phyloP scores from a whole-genome alignment of 768 basidiomycete species.

The Suillus decipiens region DNA sequence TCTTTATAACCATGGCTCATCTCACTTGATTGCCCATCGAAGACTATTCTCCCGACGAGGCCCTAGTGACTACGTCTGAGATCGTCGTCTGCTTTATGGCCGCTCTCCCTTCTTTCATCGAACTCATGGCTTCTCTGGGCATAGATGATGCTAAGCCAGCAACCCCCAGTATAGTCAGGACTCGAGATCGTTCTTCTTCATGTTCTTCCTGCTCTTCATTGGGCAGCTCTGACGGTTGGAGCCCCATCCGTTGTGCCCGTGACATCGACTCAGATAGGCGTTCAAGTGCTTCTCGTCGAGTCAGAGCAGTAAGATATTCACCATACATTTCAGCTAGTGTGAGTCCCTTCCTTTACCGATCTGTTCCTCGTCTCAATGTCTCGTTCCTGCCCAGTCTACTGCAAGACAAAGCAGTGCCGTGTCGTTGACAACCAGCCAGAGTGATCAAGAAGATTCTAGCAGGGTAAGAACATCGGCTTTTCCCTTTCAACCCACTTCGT shows the following conservation, averaged over 20 bases:
- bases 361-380: background rate
- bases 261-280: constrained; percentile 35
- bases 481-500: constrained; percentile 21
- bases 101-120: constrained; percentile 82
- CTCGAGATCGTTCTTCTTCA: constrained; percentile 40
- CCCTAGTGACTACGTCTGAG: constrained; percentile 18
- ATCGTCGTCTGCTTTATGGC: constrained; percentile 52
- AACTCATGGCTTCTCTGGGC: constrained; percentile 84
- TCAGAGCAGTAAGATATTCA: constrained; percentile 31
- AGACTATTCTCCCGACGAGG: constrained; percentile 22
- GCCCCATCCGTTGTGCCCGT: constrained; percentile 34
- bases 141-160: constrained; percentile 48
- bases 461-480: constrained; percentile 37
- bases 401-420: constrained; percentile 49
- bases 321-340: constrained; percentile 33
- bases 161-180: constrained; percentile 26
- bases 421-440: constrained; percentile 28
- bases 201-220: constrained; percentile 49
- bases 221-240: constrained; percentile 35
- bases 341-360: constrained; percentile 9
- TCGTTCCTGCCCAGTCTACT: constrained; percentile 28
- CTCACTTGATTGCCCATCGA: constrained; percentile 17
- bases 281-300: constrained; percentile 23
- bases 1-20: constrained; percentile 29
- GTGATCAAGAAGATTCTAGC: constrained; percentile 28